Evolutionary conservation across 306 rosid genomes (phyloP).

Genomic region (Cicer pinnatifidum): DNA sequence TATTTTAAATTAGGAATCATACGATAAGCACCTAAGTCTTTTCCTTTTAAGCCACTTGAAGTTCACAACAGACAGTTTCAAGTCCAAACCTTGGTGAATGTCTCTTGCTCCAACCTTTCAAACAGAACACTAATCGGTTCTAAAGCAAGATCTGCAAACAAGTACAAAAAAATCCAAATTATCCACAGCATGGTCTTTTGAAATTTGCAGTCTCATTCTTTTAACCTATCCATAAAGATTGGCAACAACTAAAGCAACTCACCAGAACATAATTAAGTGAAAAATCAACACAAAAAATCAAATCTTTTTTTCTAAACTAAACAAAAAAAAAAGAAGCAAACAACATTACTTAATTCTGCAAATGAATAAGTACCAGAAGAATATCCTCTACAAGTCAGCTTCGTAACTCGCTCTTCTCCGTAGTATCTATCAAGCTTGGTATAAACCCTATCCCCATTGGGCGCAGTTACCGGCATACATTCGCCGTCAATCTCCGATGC

Average conservation of each 20-base stretch:
- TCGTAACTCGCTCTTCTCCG: constrained; percentile 54
- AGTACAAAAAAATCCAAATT: background rate
- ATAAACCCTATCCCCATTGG: constrained; percentile 82
- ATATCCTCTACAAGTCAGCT: constrained; percentile 46
- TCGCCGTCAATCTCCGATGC: constrained; percentile 88
- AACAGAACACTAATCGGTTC: constrained; percentile 67
- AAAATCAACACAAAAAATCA: constrained; percentile 16
- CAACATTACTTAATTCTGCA: background rate
- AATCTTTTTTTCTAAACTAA: background rate
- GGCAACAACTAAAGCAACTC: background rate
- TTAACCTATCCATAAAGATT: constrained; percentile 18
- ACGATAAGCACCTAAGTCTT: too few species aligned
- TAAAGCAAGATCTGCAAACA: constrained; percentile 64
- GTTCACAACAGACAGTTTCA: constrained; percentile 29
- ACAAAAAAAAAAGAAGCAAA: background rate
- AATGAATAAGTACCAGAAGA: constrained; percentile 56
- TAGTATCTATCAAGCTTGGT: constrained; percentile 60
- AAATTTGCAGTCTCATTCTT: background rate
- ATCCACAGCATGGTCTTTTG: constrained; percentile 26
- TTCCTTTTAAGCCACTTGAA: background rate
- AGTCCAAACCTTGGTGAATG: constrained; percentile 72
- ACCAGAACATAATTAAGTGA: background rate
- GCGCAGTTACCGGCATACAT: constrained; percentile 83
- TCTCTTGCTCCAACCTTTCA: constrained; percentile 81
- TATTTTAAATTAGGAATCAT: too few species aligned